Evolutionary conservation across 2,329 filamentous ascomycete species (phyloP).

Genomic region (Arthroderma sp.): DNA sequence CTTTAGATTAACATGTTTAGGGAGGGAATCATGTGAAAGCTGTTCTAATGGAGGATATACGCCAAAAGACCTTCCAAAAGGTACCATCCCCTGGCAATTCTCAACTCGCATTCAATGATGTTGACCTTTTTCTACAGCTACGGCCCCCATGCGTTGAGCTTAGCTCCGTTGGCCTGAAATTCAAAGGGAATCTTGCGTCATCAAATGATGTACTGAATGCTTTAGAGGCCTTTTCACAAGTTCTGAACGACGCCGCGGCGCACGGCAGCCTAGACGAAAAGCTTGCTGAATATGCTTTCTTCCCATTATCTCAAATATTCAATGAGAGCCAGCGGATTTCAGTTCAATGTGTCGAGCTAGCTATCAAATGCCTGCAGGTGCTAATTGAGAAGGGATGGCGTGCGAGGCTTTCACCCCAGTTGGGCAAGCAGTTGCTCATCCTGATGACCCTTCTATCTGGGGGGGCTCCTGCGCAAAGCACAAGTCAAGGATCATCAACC

Average conservation of each 20-base stretch:
- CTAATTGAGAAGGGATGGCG: constrained; percentile 73
- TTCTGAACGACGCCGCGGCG: constrained; percentile 30
- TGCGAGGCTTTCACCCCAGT: constrained; percentile 52
- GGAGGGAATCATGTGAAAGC: not conserved
- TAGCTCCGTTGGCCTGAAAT: constrained; percentile 41
- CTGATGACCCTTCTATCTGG: constrained; percentile 71
- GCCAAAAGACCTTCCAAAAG: constrained; percentile 33
- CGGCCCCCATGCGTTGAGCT: constrained; percentile 49
- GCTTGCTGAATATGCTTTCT: constrained; percentile 88
- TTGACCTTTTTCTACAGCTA: constrained; percentile 30
- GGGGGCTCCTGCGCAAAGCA: constrained; percentile 49
- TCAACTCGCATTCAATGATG: constrained; percentile 6
- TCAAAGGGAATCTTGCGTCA: constrained; percentile 37
- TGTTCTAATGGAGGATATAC: constrained; percentile 20
- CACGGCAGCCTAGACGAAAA: constrained; percentile 55
- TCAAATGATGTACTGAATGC: constrained; percentile 38
- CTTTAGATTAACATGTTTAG: not conserved
- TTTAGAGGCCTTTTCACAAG: constrained; percentile 34
- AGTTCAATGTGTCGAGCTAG: constrained; percentile 56
- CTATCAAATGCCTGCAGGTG: constrained; percentile 60
- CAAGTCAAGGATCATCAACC: constrained; percentile 17
- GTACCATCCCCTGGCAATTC: constrained; percentile 18
- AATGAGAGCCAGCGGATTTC: constrained; percentile 62
- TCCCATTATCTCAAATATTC: constrained; percentile 78
- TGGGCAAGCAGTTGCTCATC: constrained; percentile 75